Conservation (phyloP, 73 alveolate species). For the Paramecium sexaurelia region DNA sequence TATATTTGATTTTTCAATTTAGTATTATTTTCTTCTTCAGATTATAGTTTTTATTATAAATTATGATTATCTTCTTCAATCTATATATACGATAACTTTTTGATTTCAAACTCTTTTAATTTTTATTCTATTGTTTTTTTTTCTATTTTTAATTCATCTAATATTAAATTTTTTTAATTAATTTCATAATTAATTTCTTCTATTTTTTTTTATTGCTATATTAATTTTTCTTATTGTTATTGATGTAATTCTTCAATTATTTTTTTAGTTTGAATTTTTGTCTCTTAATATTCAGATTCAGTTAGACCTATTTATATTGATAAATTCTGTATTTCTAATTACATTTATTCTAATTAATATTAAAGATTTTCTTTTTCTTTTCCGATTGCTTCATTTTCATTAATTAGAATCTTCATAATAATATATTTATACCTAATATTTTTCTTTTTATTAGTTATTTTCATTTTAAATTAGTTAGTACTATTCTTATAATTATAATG, state of each 20-base stretch:
- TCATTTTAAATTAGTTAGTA: background rate
- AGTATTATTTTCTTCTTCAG: background rate
- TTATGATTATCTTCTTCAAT: background rate
- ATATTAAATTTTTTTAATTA: background rate
- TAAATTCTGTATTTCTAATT: background rate
- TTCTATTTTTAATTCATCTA: background rate
- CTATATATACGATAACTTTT: background rate
- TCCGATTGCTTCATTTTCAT: background rate
- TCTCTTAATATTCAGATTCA: background rate
- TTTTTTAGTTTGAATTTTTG: background rate
- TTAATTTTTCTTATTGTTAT: background rate
- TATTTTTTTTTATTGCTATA: background rate
- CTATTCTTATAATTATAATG: background rate
- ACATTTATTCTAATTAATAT: background rate
- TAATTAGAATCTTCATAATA: background rate
- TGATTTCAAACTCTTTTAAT: background rate
- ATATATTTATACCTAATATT: background rate
- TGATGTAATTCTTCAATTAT: background rate
- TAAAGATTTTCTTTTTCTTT: background rate
- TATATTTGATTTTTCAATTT: background rate
- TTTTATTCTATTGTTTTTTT: background rate
- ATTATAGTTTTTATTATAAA: background rate
- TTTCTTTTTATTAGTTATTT: background rate
- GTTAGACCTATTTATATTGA: background rate
- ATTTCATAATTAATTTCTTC: background rate